A percentile compares a stretch with the other conserved stretches of the same genome.
Conservation (phyloP, 2,329 filamentous ascomycete species). For the Pyrenochaeta sp. region DNA sequence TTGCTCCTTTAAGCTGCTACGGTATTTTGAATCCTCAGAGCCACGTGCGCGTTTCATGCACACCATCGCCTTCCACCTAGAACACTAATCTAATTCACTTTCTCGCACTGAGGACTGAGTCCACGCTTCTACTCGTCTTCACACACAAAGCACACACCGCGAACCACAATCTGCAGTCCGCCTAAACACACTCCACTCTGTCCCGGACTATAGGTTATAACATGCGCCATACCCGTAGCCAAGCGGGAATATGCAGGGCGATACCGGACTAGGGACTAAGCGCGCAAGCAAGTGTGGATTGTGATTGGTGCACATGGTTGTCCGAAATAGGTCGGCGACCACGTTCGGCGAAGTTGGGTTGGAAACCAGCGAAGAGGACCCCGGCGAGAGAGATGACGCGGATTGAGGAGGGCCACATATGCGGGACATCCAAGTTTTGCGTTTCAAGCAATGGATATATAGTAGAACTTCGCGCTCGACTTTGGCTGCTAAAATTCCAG, state of each 20-base stretch:
- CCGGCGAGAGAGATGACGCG: neutral
- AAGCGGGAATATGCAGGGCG: conserved; percentile 7
- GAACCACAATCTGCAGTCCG: neutral
- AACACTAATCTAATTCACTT: neutral
- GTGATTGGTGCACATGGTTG: conserved; percentile 17
- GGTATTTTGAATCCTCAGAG: neutral
- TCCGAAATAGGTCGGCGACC: conserved; percentile 30
- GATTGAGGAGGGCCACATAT: neutral
- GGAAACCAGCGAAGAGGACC: neutral
- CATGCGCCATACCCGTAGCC: conserved; percentile 20
- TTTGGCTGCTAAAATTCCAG: neutral
- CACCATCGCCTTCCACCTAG: neutral
- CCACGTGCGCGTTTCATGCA: conserved; percentile 2
- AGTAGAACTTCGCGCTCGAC: neutral
- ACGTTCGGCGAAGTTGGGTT: conserved; percentile 20
- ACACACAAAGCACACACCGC: neutral
- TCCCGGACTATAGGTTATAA: conserved; percentile 16
- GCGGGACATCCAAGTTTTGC: neutral
- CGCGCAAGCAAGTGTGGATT: neutral
- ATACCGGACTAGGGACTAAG: conserved; percentile 4
- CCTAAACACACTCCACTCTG: neutral
- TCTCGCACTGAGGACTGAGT: neutral
- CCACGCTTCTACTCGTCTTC: neutral
- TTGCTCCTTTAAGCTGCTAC: neutral
- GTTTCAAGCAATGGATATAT: neutral